Evolutionary conservation across 1,284 basidiomycete species (phyloP).

Genomic region (Malassezia equina): DNA sequence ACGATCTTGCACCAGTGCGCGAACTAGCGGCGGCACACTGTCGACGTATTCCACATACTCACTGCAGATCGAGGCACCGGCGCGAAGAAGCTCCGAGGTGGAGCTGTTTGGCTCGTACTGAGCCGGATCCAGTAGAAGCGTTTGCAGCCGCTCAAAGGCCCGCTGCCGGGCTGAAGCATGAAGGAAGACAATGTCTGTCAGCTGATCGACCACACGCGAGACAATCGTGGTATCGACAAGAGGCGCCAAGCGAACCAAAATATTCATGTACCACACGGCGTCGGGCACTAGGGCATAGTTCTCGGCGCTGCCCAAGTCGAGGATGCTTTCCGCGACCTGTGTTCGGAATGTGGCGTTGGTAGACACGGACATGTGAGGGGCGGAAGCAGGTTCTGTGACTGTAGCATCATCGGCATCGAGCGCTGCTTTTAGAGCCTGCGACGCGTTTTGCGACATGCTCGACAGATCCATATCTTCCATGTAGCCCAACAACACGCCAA

Average conservation of each 20-base stretch:
- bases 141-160: slow-evolving; percentile 66
- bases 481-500: slow-evolving; percentile 74
- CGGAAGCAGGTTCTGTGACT: neutral
- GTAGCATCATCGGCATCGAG: slow-evolving; percentile 2
- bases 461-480: slow-evolving; percentile 52
- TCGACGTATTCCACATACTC: slow-evolving; percentile 60
- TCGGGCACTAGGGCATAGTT: slow-evolving; percentile 79
- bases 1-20: slow-evolving; percentile 17
- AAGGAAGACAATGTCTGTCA: slow-evolving; percentile 69
- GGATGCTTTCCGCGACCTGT: slow-evolving; percentile 66
- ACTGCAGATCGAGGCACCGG: slow-evolving; percentile 87
- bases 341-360: slow-evolving; percentile 67
- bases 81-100: slow-evolving; percentile 64
- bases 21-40: slow-evolving; percentile 54
- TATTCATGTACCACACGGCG: slow-evolving; percentile 94
- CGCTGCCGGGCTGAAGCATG: slow-evolving; percentile 29
- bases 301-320: slow-evolving; percentile 69
- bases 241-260: slow-evolving; percentile 60
- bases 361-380: slow-evolving; percentile 41
- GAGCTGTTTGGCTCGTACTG: slow-evolving; percentile 53
- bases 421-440: neutral
- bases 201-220: slow-evolving; percentile 62
- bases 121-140: slow-evolving; percentile 31
- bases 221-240: slow-evolving; percentile 59
- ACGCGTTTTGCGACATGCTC: neutral